phyloP scores from a whole-genome alignment of 139 green algal species.

The Trebouxia sp. region DNA sequence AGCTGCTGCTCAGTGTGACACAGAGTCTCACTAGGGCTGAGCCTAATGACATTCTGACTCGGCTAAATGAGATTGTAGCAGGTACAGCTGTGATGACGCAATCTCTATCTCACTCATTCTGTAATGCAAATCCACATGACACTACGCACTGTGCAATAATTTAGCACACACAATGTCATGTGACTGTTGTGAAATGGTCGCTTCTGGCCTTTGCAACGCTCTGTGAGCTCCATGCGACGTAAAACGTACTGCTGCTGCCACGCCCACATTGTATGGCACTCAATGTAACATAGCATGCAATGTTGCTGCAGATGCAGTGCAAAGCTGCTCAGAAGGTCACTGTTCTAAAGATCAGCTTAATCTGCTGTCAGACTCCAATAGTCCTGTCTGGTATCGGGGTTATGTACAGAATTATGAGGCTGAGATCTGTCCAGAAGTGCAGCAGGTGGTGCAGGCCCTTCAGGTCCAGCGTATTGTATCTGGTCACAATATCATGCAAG shows the following conservation, averaged over 20 bases:
- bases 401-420: conserved; percentile 9
- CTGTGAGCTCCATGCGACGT: too few relatives aligned
- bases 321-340: neutral
- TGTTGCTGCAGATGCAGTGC: neutral
- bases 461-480: conserved; percentile 31
- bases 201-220: too few relatives aligned
- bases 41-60: neutral
- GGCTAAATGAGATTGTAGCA: neutral
- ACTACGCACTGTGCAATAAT: too few relatives aligned
- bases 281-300: neutral
- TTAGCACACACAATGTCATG: too few relatives aligned
- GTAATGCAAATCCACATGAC: too few relatives aligned
- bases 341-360: neutral
- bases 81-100: neutral
- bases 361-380: neutral
- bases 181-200: too few relatives aligned
- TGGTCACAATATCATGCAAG: conserved; percentile 37
- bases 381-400: conserved; percentile 3
- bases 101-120: too few relatives aligned
- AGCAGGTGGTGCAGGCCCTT: conserved; percentile 24
- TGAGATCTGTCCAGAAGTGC: conserved; percentile 29
- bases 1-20: conserved; percentile 1
- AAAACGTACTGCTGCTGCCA: too few relatives aligned
- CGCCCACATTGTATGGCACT: too few relatives aligned
- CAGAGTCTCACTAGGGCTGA: neutral